Evolutionary conservation across 768 basidiomycete genomes (phyloP), one percentile per base, ranked within the genome.

Genomic region (Tulasnella sp.): DNA sequence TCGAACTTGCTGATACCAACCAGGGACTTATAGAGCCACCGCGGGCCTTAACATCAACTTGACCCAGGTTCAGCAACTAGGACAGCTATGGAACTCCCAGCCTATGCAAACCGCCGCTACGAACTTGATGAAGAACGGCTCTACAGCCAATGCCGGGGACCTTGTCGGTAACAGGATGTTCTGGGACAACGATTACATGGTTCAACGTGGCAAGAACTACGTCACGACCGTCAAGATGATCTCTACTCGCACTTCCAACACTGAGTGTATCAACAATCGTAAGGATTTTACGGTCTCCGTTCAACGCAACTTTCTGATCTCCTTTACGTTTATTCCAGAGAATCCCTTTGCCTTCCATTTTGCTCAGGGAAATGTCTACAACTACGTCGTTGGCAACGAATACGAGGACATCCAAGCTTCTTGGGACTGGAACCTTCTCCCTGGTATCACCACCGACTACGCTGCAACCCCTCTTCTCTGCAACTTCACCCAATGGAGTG

Each of bases 391-490:
- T 48, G 84, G 84, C 12, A 70, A 77, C 62, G 84, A 86, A 66
- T 86, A 85, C 64, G 80, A 83, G 63, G 82, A 84, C 62, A 85
- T 85, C 32, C 69, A 78, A 3, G 83, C 78, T 2, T 72, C 78
- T 2, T 83, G 83, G 83, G 82, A 86, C 66, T 86, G 84, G 84
- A 79, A 84, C 62, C 73, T 83, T 6, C 79, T 86, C 42, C 84
- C 84, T 6, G 84, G 84, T 0, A 84, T 72, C 32, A 86, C 84
- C 1, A 73, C 75, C 35, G 80, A 84, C 64, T 83, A 83, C 63
- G 70, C 68, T 6, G 76, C 70, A 3, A 84, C 83, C 0, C 65
- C 71, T 0, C 70, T 86, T 15, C 64, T 64, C 36, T 84, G 82
- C 62, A 67, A 61, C 23, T 67, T 68, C 11, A 73, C 76, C 1